These are phyloP conservation scores for Dacryopinax primogenitus DNA, from an alignment of 768 basidiomycete genomes.

Conservation along the genomic window DNA sequence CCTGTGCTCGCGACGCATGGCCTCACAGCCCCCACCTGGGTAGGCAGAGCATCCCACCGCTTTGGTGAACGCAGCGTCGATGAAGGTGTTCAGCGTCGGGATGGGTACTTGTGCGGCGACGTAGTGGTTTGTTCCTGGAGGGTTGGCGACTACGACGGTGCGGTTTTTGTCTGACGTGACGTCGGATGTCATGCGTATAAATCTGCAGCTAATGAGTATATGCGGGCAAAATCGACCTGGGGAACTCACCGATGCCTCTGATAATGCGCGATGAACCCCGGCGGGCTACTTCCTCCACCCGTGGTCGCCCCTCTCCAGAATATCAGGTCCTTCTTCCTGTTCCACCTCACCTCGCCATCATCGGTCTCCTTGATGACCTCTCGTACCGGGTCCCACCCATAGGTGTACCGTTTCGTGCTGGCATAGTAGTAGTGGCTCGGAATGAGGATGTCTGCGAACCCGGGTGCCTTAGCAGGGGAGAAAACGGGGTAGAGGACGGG, in stretches of 20 bases:
- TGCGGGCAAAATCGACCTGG: conserved; percentile 15
- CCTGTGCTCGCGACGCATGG: conserved; percentile 50
- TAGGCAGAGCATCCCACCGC: conserved; percentile 56
- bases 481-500: conserved; percentile 85
- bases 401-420: conserved; percentile 68
- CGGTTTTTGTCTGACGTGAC: conserved; percentile 36
- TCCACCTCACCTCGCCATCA: conserved; percentile 78
- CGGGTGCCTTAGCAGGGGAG: conserved; percentile 74
- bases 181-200: conserved; percentile 67
- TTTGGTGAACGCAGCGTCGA: conserved; percentile 76
- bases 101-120: conserved; percentile 50
- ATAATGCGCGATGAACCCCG: conserved; percentile 68
- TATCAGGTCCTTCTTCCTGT: conserved; percentile 68
- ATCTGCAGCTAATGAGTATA: conserved; percentile 27
- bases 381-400: conserved; percentile 75
- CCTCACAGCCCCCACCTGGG: conserved; percentile 54
- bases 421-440: conserved; percentile 95
- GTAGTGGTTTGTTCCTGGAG: conserved; percentile 43
- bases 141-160: conserved; percentile 58
- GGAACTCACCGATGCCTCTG: conserved; percentile 64
- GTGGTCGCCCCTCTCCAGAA: conserved; percentile 97
- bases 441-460: conserved; percentile 82
- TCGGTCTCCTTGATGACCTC: conserved; percentile 63
- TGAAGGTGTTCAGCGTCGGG: conserved; percentile 52
- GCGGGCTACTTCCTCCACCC: conserved; percentile 79